These are phyloP conservation scores for Phytophthora sojae DNA, from an alignment of 352 stramenopile species.

Conservation along the genomic window DNA sequence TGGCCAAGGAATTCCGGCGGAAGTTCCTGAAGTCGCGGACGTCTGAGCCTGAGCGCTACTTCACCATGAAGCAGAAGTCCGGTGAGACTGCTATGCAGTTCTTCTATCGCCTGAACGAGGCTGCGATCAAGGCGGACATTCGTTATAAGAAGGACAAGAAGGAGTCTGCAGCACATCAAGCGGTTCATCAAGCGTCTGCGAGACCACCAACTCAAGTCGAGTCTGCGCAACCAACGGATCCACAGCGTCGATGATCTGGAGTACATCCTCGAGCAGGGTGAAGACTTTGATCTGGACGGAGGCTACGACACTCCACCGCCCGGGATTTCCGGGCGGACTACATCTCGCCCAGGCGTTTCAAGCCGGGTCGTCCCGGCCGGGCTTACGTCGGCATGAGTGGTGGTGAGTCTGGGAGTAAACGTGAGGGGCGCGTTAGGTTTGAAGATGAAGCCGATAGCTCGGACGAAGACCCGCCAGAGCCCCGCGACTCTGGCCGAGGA, in stretches of 20 bases:
- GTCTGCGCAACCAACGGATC: background rate
- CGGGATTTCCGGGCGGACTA: background rate
- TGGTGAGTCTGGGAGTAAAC: background rate
- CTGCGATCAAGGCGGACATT: background rate
- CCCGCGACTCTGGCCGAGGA: background rate
- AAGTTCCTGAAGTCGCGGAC: constrained; percentile 4
- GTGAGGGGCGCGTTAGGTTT: background rate
- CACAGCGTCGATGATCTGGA: background rate
- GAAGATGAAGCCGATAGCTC: background rate
- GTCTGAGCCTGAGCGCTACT: background rate
- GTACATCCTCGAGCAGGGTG: constrained; percentile 1
- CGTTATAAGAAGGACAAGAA: background rate
- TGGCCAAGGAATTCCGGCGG: background rate
- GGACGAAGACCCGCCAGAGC: background rate
- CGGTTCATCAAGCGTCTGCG: constrained; percentile 8
- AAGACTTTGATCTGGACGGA: background rate
- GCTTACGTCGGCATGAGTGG: background rate
- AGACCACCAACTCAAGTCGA: background rate
- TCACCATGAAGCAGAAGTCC: constrained; percentile 8
- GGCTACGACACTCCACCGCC: background rate
- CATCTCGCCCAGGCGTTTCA: background rate
- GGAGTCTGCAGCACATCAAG: constrained; percentile 5
- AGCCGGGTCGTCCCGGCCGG: background rate
- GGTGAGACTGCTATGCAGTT: constrained; percentile 1
- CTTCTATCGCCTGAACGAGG: constrained; percentile 7